A percentile compares a stretch with the other conserved stretches of the same genome.
phyloP scores from a whole-genome alignment of 495 filamentous ascomycete genomes.

The Pseudoneurospora amorphoporcata region DNA sequence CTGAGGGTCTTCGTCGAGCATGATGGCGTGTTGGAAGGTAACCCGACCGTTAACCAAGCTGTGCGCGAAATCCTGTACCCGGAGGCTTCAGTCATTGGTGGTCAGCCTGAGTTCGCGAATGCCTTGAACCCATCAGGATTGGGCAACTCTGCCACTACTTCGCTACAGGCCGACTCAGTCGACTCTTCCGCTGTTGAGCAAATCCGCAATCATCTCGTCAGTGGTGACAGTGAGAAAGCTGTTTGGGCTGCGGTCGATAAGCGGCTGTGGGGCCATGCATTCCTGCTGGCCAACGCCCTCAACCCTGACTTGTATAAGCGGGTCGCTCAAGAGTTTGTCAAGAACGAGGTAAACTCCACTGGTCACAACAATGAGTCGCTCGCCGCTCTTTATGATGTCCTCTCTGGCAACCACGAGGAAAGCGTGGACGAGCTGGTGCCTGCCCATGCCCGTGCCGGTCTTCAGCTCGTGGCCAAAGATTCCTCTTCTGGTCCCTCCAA shows the following conservation, averaged over 20 bases:
- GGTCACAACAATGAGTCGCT: slow-evolving; percentile 72
- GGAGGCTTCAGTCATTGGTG: slow-evolving; percentile 18
- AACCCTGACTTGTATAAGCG: slow-evolving; percentile 65
- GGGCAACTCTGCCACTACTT: slow-evolving; percentile 10
- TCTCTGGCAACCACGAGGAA: slow-evolving; percentile 89
- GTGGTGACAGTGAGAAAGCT: slow-evolving; percentile 80
- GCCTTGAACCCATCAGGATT: slow-evolving; percentile 18
- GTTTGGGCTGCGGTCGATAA: slow-evolving; percentile 93
- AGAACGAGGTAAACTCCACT: slow-evolving; percentile 74
- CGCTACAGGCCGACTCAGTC: slow-evolving; percentile 46
- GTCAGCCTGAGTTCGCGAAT: slow-evolving; percentile 24
- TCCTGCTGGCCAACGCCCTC: slow-evolving; percentile 81
- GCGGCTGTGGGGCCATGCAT: slow-evolving; percentile 89
- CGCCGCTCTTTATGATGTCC: slow-evolving; percentile 82
- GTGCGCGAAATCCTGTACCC: slow-evolving; percentile 67
- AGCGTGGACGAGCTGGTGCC: slow-evolving; percentile 96
- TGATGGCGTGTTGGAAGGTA: slow-evolving; percentile 76
- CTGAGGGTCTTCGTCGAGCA: slow-evolving; percentile 70
- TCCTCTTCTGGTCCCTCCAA: slow-evolving; percentile 50
- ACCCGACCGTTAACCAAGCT: slow-evolving; percentile 56
- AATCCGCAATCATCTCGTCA: slow-evolving; percentile 60
- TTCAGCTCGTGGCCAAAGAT: slow-evolving; percentile 74
- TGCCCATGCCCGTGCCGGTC: slow-evolving; percentile 78
- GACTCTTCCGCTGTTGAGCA: slow-evolving; percentile 56
- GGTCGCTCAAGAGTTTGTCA: slow-evolving; percentile 87